Conservation (phyloP, 2,329 filamentous ascomycete species). For the Kalaharituber pfeilii region DNA sequence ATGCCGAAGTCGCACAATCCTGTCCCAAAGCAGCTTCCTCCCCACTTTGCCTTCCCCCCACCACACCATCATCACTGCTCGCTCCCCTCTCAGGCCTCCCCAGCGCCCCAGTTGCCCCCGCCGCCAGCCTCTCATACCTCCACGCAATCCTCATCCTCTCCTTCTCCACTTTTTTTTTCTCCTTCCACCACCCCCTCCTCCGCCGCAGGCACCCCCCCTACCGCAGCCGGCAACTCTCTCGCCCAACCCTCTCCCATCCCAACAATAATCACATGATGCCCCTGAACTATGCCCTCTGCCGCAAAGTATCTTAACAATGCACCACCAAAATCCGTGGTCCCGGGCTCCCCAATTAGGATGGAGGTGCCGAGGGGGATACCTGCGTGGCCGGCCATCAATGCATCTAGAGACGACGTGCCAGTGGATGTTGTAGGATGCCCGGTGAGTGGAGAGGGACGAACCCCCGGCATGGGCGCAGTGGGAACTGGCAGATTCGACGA, state of each 20-base stretch:
- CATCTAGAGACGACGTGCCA: conserved; percentile 70
- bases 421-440: conserved; percentile 81
- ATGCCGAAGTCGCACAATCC: background rate
- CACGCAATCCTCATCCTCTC: conserved; percentile 98
- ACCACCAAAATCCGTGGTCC: conserved; percentile 85
- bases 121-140: conserved; percentile 76
- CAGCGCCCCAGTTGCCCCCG: conserved; percentile 35
- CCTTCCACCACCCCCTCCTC: conserved; percentile 31
- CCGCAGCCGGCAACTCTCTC: conserved; percentile 52
- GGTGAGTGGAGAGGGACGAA: conserved; percentile 74
- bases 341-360: conserved; percentile 61
- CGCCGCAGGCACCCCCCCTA: conserved; percentile 24
- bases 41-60: background rate
- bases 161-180: conserved; percentile 27
- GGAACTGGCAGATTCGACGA: conserved; percentile 18
- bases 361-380: conserved; percentile 69
- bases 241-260: conserved; percentile 67
- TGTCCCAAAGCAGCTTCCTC: background rate
- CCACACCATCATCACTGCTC: background rate
- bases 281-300: conserved; percentile 81
- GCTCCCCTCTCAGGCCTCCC: background rate
- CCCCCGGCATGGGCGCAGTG: conserved; percentile 20
- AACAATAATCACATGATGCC: conserved; percentile 72
- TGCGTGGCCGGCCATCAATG: conserved; percentile 66
- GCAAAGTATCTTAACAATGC: conserved; percentile 75